These are phyloP conservation scores for Clitopilus passeckerianus DNA, from an alignment of 768 basidiomycete genomes.

Conservation along the genomic window DNA sequence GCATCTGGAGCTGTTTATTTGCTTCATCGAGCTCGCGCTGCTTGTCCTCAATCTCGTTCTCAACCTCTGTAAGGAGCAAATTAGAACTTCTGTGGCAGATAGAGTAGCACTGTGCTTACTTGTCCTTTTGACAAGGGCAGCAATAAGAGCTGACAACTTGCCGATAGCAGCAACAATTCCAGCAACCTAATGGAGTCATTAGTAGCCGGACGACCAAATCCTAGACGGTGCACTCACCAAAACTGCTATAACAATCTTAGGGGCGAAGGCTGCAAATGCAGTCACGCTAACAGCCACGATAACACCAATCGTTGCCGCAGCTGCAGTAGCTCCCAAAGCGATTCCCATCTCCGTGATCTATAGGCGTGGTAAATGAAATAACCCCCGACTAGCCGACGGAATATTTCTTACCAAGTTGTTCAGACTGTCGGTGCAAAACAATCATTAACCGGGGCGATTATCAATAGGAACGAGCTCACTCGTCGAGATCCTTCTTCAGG, in stretches of 20 bases:
- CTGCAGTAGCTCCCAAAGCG: background rate
- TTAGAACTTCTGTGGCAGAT: background rate
- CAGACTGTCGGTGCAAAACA: background rate
- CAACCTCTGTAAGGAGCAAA: background rate
- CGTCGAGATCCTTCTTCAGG: background rate
- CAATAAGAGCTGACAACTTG: background rate
- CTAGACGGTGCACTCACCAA: background rate
- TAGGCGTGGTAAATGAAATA: too few species aligned
- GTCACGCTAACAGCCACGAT: background rate
- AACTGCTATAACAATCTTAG: background rate
- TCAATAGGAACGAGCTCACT: background rate
- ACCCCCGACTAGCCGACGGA: too few species aligned
- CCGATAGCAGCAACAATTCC: background rate
- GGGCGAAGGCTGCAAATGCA: background rate
- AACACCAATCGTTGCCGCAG: background rate
- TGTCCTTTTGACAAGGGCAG: background rate
- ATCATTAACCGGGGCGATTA: background rate
- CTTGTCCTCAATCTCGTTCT: background rate
- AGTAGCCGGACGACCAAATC: background rate
- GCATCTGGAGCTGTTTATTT: background rate
- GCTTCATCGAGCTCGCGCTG: background rate
- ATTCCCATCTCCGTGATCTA: background rate
- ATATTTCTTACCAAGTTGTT: background rate
- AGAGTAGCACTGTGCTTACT: background rate
- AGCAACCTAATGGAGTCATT: background rate